phyloP scores from a whole-genome alignment of 2,329 filamentous ascomycete genomes.

The Tricladium varicosporioides region DNA sequence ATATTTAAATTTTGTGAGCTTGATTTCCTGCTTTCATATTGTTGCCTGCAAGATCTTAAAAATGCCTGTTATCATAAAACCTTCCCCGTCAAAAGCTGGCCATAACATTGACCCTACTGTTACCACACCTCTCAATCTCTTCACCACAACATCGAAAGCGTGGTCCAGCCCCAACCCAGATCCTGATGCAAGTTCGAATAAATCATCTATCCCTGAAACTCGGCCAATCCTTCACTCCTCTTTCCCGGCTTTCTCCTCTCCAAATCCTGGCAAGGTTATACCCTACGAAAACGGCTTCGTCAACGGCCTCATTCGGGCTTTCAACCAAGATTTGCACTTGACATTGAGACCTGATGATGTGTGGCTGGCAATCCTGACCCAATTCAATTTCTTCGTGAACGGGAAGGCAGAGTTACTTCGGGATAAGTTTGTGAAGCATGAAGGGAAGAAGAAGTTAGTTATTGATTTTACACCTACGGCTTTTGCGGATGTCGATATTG shows the following conservation, averaged over 20 bases:
- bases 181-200: neutral
- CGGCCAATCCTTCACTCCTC: neutral
- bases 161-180: neutral
- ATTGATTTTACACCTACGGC: conserved; percentile 14
- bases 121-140: neutral
- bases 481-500: conserved; percentile 28
- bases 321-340: conserved; percentile 44
- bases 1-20: too few species aligned
- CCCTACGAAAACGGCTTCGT: conserved; percentile 40
- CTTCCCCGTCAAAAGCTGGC: neutral
- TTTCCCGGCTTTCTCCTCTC: neutral
- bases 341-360: conserved; percentile 50
- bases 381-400: conserved; percentile 47
- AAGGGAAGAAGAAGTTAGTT: conserved; percentile 36
- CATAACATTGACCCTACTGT: neutral
- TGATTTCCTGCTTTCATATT: neutral
- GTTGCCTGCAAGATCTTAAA: neutral
- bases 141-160: neutral
- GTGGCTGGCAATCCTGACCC: conserved; percentile 51
- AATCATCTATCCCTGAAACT: neutral
- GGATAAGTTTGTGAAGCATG: conserved; percentile 41
- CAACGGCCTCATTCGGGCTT: conserved; percentile 38
- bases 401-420: conserved; percentile 44
- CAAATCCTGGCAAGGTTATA: neutral
- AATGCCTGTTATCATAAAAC: neutral